phyloP scores from a whole-genome alignment of 2,329 filamentous ascomycete genomes.

The Trichoderma sp. region DNA sequence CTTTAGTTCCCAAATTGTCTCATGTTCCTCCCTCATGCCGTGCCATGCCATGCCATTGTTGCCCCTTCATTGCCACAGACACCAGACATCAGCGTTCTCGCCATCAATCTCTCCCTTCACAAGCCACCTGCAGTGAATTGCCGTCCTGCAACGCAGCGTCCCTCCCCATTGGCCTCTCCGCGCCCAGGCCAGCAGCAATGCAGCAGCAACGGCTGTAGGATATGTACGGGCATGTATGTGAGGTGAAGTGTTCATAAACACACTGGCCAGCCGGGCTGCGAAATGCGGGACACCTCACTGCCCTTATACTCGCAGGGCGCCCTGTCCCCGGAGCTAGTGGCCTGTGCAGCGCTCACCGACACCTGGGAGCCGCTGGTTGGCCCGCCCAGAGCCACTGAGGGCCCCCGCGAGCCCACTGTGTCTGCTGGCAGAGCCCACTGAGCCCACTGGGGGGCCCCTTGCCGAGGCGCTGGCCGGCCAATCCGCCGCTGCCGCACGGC shows the following conservation, averaged over 20 bases:
- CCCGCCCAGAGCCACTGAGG: slow-evolving; percentile 17
- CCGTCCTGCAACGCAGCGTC: not conserved
- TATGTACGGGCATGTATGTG: not conserved
- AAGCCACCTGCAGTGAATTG: not conserved
- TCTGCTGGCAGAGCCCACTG: slow-evolving; percentile 13
- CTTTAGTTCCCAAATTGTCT: too few relatives aligned
- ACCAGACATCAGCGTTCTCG: not conserved
- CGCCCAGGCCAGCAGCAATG: not conserved
- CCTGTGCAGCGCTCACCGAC: slow-evolving; percentile 28
- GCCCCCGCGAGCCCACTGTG: slow-evolving; percentile 7
- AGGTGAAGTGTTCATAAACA: slow-evolving; percentile 28
- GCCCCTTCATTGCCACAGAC: not conserved
- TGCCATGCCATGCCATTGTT: not conserved
- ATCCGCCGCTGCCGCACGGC: slow-evolving; percentile 2
- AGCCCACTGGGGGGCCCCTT: not conserved
- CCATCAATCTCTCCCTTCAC: not conserved
- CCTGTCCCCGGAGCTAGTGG: slow-evolving; percentile 20
- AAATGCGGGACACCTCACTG: slow-evolving; percentile 23
- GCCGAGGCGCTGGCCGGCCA: slow-evolving; percentile 3
- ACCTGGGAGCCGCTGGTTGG: slow-evolving; percentile 28
- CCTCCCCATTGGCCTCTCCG: slow-evolving; percentile 6
- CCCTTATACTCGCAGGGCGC: not conserved
- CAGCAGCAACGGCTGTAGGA: not conserved
- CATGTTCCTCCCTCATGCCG: not conserved
- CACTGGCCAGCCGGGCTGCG: slow-evolving; percentile 24